Base-by-base conservation (phyloP, 2,329 filamentous ascomycete species). In the Trichoderma atroviride region DNA sequence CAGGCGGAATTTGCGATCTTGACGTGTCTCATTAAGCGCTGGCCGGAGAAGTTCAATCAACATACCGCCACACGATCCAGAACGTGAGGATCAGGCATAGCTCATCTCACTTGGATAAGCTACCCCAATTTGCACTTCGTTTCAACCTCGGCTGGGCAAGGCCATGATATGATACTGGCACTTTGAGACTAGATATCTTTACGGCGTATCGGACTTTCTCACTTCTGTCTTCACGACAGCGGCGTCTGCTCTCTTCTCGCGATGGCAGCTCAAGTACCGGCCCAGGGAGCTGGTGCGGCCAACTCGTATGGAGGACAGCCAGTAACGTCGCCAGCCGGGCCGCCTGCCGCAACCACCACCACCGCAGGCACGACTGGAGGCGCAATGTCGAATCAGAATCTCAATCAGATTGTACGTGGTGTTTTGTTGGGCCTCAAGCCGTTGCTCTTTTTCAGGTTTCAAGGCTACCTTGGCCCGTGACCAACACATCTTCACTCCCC, bases 371-470 rank as follows among this genome's bases (percentile, higher is more conserved):
- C 73, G 13, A 68, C 70, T 40, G 72, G 71, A 9, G 73, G 75
- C 24, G 79, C 82, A 11, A 90, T 93, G 81, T 93, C 91, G 2
- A 93, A 95, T 72, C 93, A 96, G 76, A 97, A 97, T 77, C 81
- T 97, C 1, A 98, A 98, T 76, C 94, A 97, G 75, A 98, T 98
- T 80, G 95, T 97, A 86, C 87, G 94, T 83, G 35, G 14, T 84
- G 57, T 62, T 65, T 56, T 43, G 19, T 43, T 19, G 7, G 10
- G 40, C 40, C 7, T 3, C 5, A 52, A 37, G 60, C 33, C 22
- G 66, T 57, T 72, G 11, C 68, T 70, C 33, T 40, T 53, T 62
- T 31, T 16, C 16, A 37, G 13, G 31, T 40, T 11, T 27, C n/a
- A 22, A 7, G 59, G 59, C 19, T 29, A 6, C 27, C 3, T 27